Evolutionary conservation across 495 filamentous ascomycete genomes (phyloP), one percentile per base, ranked within the genome.

Genomic region (Xylaria grammica): DNA sequence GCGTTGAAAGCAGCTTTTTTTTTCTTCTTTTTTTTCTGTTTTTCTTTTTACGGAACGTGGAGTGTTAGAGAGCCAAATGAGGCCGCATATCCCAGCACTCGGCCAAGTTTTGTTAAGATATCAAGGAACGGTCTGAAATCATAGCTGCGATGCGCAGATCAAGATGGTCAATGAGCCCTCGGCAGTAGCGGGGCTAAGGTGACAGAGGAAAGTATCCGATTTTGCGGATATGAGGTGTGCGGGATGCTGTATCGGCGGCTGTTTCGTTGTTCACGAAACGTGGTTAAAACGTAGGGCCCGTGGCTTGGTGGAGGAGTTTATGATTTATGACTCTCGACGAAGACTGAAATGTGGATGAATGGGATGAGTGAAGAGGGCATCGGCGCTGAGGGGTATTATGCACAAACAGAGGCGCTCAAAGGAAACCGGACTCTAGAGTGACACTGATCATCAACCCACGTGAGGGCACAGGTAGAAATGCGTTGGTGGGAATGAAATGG

Each of bases 171-270:
- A n/a, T n/a, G n/a, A n/a, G n/a, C n/a, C n/a, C n/a, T n/a, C n/a
- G n/a, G n/a, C n/a, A n/a, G n/a, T n/a, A n/a, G n/a, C n/a, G n/a
- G n/a, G n/a, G n/a, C n/a, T n/a, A n/a, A n/a, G n/a, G n/a, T n/a
- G n/a, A n/a, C n/a, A n/a, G n/a, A n/a, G n/a, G n/a, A n/a, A n/a
- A n/a, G n/a, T n/a, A n/a, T n/a, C n/a, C n/a, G n/a, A n/a, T n/a
- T n/a, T n/a, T 46, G 27, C 74, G 17, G 27, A 30, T 51, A 51
- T 11, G 49, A 30, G 27, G 49, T 1, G 46, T 29, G n/a, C n/a
- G n/a, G n/a, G n/a, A n/a, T n/a, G n/a, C n/a, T n/a, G n/a, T n/a
- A n/a, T n/a, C n/a, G n/a, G n/a, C n/a, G n/a, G n/a, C n/a, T n/a
- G n/a, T n/a, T n/a, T n/a, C n/a, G n/a, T 11, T 36, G 32, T 11